Percentiles rank a stretch among this genome's conserved stretches.
Evolutionary conservation across 2,329 filamentous ascomycete species (phyloP).

Genomic region (Karstenula rhodostoma): DNA sequence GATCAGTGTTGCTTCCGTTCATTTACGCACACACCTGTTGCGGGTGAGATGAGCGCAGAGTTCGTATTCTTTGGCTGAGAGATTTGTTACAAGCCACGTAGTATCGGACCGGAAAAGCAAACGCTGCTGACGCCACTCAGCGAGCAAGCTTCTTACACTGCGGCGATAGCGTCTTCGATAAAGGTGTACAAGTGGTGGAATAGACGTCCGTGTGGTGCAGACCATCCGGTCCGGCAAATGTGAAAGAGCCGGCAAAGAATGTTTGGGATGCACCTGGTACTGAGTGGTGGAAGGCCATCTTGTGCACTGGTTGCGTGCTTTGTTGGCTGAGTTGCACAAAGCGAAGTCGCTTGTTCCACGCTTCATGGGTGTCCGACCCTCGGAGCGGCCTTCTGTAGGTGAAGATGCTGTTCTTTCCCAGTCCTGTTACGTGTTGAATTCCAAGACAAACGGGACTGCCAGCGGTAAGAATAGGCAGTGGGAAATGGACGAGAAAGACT

Average conservation of each 20-base stretch:
- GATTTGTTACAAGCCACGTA: conserved; percentile 10
- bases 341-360: conserved; percentile 15
- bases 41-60: not conserved
- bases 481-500: not conserved
- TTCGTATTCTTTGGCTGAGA: conserved; percentile 8
- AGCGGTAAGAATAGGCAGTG: not conserved
- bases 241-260: not conserved
- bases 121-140: conserved; percentile 8
- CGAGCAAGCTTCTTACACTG: not conserved
- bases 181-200: not conserved
- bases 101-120: conserved; percentile 17
- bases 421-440: conserved; percentile 1
- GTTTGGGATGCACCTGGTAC: not conserved
- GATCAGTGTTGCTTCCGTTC: not conserved
- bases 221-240: not conserved
- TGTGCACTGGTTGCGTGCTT: conserved; percentile 22
- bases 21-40: not conserved
- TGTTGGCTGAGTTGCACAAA: conserved; percentile 14
- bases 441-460: not conserved
- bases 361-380: conserved; percentile 12
- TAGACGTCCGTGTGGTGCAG: not conserved
- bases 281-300: conserved; percentile 22
- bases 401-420: not conserved
- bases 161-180: conserved; percentile 4
- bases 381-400: conserved; percentile 9